A percentile compares a stretch with the other conserved stretches of the same genome.
Evolutionary conservation across 140 eudicot species (phyloP).

Genomic region (Oenanthe javanica): DNA sequence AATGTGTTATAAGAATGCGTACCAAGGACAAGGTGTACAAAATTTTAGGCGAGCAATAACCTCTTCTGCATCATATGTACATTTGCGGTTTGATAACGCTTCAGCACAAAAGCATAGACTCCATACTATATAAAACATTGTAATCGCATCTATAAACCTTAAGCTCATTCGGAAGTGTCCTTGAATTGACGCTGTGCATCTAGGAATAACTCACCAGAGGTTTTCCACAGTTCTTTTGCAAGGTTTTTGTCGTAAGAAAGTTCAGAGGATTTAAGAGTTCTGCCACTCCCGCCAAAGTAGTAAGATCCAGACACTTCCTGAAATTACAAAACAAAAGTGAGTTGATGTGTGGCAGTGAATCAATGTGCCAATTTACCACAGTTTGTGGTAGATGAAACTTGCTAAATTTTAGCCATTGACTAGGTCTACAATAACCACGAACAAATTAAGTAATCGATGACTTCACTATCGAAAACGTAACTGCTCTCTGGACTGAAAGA

Average conservation of each 20-base stretch:
- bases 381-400: background rate
- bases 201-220: slow-evolving; percentile 44
- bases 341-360: background rate
- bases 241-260: slow-evolving; percentile 51
- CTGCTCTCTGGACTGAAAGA: background rate
- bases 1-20: background rate
- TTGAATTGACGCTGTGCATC: slow-evolving; percentile 30
- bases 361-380: background rate
- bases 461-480: background rate
- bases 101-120: background rate
- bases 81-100: background rate
- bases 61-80: background rate
- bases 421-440: background rate
- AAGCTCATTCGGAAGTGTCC: background rate
- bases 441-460: background rate
- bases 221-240: slow-evolving; percentile 68
- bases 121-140: background rate
- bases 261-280: slow-evolving; percentile 56
- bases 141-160: background rate
- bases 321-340: slow-evolving; percentile 10
- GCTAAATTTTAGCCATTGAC: background rate
- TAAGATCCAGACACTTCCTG: slow-evolving; percentile 78
- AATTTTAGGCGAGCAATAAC: background rate
- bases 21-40: background rate
- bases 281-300: slow-evolving; percentile 79